Conservation (phyloP, 306 rosid species). For the Vicia faba region DNA sequence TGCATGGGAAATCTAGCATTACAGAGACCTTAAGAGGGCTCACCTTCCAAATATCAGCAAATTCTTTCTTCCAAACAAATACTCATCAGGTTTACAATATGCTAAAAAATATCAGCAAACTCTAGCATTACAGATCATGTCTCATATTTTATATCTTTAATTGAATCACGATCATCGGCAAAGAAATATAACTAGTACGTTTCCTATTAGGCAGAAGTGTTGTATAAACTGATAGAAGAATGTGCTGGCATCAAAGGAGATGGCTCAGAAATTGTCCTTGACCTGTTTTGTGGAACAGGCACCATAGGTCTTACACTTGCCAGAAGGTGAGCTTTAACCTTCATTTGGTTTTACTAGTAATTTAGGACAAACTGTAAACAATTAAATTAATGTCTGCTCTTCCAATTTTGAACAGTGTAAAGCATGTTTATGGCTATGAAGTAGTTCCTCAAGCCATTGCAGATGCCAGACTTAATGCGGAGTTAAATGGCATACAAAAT, state of each 20-base stretch:
- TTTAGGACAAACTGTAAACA: constrained; percentile 23
- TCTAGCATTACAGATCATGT: constrained; percentile 1
- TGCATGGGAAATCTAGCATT: constrained; percentile 83
- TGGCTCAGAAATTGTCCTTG: constrained; percentile 89
- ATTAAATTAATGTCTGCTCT: constrained; percentile 19
- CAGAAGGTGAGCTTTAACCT: constrained; percentile 54
- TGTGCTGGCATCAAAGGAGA: constrained; percentile 82
- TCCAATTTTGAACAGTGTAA: constrained; percentile 56
- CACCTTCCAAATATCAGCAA: constrained; percentile 94
- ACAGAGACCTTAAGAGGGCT: constrained; percentile 86
- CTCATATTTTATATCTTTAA: constrained; percentile 27
- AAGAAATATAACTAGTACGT: constrained; percentile 31
- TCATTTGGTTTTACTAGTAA: constrained; percentile 25
- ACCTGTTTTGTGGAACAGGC: constrained; percentile 98
- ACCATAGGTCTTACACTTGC: constrained; percentile 96
- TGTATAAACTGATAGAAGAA: constrained; percentile 82
- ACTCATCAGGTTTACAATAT: constrained; percentile 69
- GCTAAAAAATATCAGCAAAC: constrained; percentile 15
- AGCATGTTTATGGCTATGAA: constrained; percentile 91
- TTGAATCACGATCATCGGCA: constrained; percentile 33
- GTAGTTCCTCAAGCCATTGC: constrained; percentile 85
- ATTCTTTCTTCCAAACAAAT: constrained; percentile 96
- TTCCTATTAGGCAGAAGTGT: constrained; percentile 78
- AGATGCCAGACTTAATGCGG: constrained; percentile 83
- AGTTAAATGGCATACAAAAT: constrained; percentile 71